Base-by-base conservation (phyloP, 768 basidiomycete species). In the Holtermanniella nyarrowii region DNA sequence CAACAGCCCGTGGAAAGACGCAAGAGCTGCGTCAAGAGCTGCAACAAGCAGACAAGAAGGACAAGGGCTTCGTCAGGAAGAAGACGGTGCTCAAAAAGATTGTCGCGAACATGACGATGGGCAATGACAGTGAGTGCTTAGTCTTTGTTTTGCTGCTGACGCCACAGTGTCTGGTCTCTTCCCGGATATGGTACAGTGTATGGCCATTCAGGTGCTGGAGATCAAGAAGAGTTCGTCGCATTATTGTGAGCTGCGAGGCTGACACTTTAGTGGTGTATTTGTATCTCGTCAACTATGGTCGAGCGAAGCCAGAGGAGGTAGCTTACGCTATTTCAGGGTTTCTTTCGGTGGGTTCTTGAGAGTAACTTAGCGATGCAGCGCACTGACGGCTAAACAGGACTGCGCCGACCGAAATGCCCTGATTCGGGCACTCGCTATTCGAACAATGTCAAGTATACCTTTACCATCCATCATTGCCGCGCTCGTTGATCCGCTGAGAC, bases 91-190 rank as follows among this genome's bases (percentile, higher is more conserved):
- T 97, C 62, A 97, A 99, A 79, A 93, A 91, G 77, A 85, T 96
- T 54, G 89, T 96, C 12, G 95, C 95, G 40, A 96, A 96, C 72
- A 97, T 97, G 72, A 99, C 95, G 3, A 97, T 99, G 91, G 95
- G 95, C 42, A 95, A 90, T 68, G 91, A 97, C 74, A 91, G 93
- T 95, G 69, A 74, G 89, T 81, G 49, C n/a, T 37, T 7, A 7
- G 22, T 26, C 10, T 22, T 12, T 42, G 14, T 59, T 58, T 43
- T 60, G 3, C 2, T 50, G 42, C 50, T 58, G 54, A 59, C 57
- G 44, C 54, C 57, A 46, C 59, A 93, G 88, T 95, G 88, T 91
- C 89, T 22, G 80, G 88, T 25, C 76, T 96, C 59, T 95, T 93
- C 76, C 82, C 82, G n/a, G 90, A 99, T 60, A 86, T 99, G 48